phyloP scores from a whole-genome alignment of 495 filamentous ascomycete genomes.

The Collariella sp. region DNA sequence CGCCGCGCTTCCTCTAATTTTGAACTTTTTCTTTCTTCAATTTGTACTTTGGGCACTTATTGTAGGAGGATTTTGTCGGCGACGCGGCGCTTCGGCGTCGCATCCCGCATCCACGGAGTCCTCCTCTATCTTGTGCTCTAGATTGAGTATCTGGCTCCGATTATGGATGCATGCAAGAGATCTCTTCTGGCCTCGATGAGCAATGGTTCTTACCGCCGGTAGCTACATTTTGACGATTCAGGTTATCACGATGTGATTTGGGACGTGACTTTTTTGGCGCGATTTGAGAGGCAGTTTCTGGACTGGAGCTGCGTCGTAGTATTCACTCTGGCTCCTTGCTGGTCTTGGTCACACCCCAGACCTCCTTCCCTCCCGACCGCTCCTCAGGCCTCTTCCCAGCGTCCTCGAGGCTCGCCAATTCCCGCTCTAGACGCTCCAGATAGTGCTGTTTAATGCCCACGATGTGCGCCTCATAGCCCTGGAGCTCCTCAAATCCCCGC shows the following conservation, averaged over 20 bases:
- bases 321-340: too few relatives aligned
- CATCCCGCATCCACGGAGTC: constrained; percentile 35
- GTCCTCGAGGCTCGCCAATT: constrained; percentile 14
- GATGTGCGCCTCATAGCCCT: constrained; percentile 16
- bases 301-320: too few relatives aligned
- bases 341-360: background rate
- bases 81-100: constrained; percentile 4
- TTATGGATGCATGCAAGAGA: constrained; percentile 53
- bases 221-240: constrained; percentile 37
- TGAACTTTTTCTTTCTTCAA: constrained; percentile 35
- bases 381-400: constrained; percentile 22
- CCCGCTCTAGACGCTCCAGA: constrained; percentile 18
- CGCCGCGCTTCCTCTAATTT: constrained; percentile 23
- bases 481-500: constrained; percentile 10
- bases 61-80: constrained; percentile 60
- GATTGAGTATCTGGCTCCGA: constrained; percentile 45
- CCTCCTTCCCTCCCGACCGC: background rate
- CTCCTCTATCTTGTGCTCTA: constrained; percentile 56
- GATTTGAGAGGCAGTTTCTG: too few relatives aligned
- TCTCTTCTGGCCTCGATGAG: constrained; percentile 38
- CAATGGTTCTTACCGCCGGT: constrained; percentile 54
- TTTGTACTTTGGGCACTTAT: constrained; percentile 69
- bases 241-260: background rate
- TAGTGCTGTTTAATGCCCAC: constrained; percentile 13
- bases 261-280: too few relatives aligned